A percentile compares a stretch with the other conserved stretches of the same genome.
These are phyloP conservation scores for Colletotrichum costaricense DNA, from an alignment of 2,329 filamentous ascomycete genomes.

Conservation along the genomic window DNA sequence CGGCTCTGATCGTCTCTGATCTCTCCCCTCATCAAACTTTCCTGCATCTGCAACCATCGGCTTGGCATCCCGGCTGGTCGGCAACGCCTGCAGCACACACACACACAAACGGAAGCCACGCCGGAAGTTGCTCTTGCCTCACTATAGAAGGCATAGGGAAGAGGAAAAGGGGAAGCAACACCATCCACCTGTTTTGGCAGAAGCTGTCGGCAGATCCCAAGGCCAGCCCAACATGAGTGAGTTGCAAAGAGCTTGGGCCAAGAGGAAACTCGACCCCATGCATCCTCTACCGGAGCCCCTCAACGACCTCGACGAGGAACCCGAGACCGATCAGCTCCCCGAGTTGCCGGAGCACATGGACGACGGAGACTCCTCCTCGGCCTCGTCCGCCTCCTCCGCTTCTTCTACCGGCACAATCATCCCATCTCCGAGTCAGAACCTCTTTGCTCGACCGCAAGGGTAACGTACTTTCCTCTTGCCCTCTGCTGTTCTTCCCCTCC, in stretches of 20 bases:
- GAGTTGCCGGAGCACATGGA: slow-evolving; percentile 58
- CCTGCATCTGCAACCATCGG: background rate
- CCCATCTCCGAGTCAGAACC: slow-evolving; percentile 77
- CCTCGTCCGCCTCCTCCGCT: slow-evolving; percentile 75
- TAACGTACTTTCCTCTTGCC: slow-evolving; percentile 49
- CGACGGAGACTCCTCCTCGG: slow-evolving; percentile 78
- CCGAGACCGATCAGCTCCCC: slow-evolving; percentile 58
- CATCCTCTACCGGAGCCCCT: slow-evolving; percentile 63
- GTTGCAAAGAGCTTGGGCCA: slow-evolving; percentile 82
- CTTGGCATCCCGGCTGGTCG: slow-evolving; percentile 1
- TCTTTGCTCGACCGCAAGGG: slow-evolving; percentile 79
- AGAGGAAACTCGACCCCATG: slow-evolving; percentile 75
- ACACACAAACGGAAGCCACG: too few species aligned
- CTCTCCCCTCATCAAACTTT: background rate
- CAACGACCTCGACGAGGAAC: slow-evolving; percentile 64
- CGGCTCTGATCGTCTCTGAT: background rate
- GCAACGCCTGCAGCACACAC: background rate
- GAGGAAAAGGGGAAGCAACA: background rate
- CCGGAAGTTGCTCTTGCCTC: too few species aligned
- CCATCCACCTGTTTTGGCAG: background rate
- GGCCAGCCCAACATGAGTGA: slow-evolving; percentile 74
- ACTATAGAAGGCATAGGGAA: background rate
- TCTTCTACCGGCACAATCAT: slow-evolving; percentile 94
- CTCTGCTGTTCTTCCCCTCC: slow-evolving; percentile 11
- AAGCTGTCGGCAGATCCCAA: background rate